phyloP scores from a whole-genome alignment of 805 yeast genomes.

The Nakazawaea peltata region DNA sequence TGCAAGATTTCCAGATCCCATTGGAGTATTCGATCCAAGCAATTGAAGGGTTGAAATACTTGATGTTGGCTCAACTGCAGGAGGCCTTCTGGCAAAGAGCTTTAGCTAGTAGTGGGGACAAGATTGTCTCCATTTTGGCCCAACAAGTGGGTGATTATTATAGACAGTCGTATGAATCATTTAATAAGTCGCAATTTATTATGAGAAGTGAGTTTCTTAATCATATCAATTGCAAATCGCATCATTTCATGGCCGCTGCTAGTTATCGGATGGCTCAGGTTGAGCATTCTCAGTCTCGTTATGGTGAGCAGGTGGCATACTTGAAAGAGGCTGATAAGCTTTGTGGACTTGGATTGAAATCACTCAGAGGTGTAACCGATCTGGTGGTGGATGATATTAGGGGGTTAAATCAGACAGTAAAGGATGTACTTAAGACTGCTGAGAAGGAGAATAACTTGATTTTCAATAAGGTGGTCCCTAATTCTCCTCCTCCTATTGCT shows the following conservation, averaged over 20 bases:
- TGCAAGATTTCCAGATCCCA: slow-evolving; percentile 17
- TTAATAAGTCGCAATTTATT: slow-evolving; percentile 37
- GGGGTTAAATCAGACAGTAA: slow-evolving; percentile 39
- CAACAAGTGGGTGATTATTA: slow-evolving; percentile 56
- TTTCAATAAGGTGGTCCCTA: slow-evolving; percentile 61
- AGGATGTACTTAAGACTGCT: slow-evolving; percentile 39
- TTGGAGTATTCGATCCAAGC: slow-evolving; percentile 45
- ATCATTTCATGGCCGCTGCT: slow-evolving; percentile 68
- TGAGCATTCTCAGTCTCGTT: slow-evolving; percentile 38
- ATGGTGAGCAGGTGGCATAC: slow-evolving; percentile 67
- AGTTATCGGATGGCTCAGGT: slow-evolving; percentile 51
- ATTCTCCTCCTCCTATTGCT: slow-evolving; percentile 29
- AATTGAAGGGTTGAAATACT: slow-evolving; percentile 35
- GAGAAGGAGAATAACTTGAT: slow-evolving; percentile 79
- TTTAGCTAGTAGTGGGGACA: slow-evolving; percentile 40
- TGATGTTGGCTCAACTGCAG: slow-evolving; percentile 81
- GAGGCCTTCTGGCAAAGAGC: slow-evolving; percentile 74
- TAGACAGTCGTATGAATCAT: slow-evolving; percentile 30
- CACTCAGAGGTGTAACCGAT: slow-evolving; percentile 32
- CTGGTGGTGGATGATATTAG: slow-evolving; percentile 42
- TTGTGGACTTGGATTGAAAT: slow-evolving; percentile 28
- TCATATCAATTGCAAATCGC: slow-evolving; percentile 48
- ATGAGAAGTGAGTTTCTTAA: slow-evolving; percentile 58
- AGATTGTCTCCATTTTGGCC: slow-evolving; percentile 57
- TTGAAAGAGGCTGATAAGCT: slow-evolving; percentile 34